A percentile compares a stretch with the other conserved stretches of the same genome.
These are phyloP conservation scores for Backusella parvicylindrica DNA, from an alignment of 192 early-diverging fungal species.

Conservation along the genomic window DNA sequence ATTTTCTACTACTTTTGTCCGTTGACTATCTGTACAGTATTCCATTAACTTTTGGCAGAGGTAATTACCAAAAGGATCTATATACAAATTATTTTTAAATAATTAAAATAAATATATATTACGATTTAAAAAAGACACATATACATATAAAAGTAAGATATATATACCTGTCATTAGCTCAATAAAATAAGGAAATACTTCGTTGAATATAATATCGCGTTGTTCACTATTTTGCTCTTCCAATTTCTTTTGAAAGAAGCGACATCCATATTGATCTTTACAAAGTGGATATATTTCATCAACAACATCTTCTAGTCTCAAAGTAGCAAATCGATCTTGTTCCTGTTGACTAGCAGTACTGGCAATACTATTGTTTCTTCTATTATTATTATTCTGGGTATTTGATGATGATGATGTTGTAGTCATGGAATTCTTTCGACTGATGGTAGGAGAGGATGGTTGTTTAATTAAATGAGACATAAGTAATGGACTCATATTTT, in stretches of 20 bases:
- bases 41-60: slow-evolving; percentile 87
- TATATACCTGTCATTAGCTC: slow-evolving; percentile 74
- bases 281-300: slow-evolving; percentile 73
- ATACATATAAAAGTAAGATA: not conserved
- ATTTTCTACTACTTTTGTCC: slow-evolving; percentile 64
- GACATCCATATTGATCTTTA: slow-evolving; percentile 88
- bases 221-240: slow-evolving; percentile 70
- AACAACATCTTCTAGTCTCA: slow-evolving; percentile 64
- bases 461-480: not conserved
- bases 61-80: slow-evolving; percentile 92
- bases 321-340: slow-evolving; percentile 57
- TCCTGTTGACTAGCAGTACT: slow-evolving; percentile 11
- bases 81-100: not conserved
- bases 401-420: slow-evolving; percentile 15
- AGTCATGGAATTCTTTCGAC: slow-evolving; percentile 17
- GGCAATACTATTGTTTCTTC: not conserved
- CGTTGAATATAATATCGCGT: slow-evolving; percentile 64
- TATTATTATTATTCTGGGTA: not conserved
- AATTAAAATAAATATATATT: not conserved
- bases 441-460: not conserved
- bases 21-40: slow-evolving; percentile 71
- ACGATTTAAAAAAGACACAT: not conserved
- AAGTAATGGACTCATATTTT: not conserved
- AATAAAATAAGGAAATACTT: slow-evolving; percentile 68
- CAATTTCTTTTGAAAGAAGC: slow-evolving; percentile 81